These are phyloP conservation scores for Suillus tomentosus DNA, from an alignment of 768 basidiomycete genomes.

Conservation along the genomic window DNA sequence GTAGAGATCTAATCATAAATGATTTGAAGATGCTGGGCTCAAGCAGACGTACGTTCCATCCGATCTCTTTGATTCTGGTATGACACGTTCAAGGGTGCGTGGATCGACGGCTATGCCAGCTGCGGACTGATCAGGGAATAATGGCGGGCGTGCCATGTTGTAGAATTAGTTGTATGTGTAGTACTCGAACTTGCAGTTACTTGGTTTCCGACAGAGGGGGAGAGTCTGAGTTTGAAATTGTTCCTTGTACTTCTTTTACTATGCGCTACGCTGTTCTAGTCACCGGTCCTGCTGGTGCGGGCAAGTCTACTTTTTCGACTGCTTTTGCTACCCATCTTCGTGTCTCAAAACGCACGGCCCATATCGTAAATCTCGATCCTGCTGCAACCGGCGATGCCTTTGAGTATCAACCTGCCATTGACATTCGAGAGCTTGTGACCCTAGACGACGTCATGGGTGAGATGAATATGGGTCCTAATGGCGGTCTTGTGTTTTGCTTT, in stretches of 20 bases:
- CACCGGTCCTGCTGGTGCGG: constrained; percentile 96
- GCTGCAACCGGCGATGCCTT: constrained; percentile 86
- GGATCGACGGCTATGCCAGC: constrained; percentile 88
- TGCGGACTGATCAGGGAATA: constrained; percentile 67
- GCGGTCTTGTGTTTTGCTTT: constrained; percentile 96
- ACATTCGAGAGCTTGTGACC: constrained; percentile 91
- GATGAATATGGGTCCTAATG: constrained; percentile 94
- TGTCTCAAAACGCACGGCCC: constrained; percentile 77
- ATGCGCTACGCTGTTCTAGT: constrained; percentile 92
- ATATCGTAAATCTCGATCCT: constrained; percentile 97
- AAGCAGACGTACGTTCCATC: constrained; percentile 74
- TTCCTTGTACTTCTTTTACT: constrained; percentile 13
- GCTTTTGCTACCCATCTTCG: constrained; percentile 89
- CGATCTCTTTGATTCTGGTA: constrained; percentile 77
- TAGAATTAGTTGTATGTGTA: constrained; percentile 13
- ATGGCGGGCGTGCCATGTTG: constrained; percentile 72
- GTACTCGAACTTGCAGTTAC: constrained; percentile 10
- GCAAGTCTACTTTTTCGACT: constrained; percentile 92
- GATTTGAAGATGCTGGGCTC: constrained; percentile 14
- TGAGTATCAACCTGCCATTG: constrained; percentile 89
- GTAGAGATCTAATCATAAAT: constrained; percentile 7
- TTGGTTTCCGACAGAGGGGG: constrained; percentile 8
- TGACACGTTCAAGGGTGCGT: constrained; percentile 81
- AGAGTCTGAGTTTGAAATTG: constrained; percentile 32
- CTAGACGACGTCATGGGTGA: constrained; percentile 96